These are phyloP conservation scores for Phytopythium mirpurense DNA, from an alignment of 352 stramenopile species.

Conservation along the genomic window DNA sequence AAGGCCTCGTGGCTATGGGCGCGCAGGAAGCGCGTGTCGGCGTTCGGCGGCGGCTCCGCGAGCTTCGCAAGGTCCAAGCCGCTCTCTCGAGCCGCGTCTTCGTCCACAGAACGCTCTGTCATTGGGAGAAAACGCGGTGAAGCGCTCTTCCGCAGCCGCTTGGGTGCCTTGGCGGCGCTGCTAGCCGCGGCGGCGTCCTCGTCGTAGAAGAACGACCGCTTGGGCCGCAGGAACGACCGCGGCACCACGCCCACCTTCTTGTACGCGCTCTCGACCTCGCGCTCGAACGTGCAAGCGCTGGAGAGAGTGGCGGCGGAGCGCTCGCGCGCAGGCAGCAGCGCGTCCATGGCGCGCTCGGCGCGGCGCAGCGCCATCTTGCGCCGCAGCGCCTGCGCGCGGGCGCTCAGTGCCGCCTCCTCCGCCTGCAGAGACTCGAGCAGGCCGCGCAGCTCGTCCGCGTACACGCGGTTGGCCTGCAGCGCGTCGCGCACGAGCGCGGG, in stretches of 20 bases:
- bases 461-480: conserved; percentile 37
- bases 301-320: too few species aligned
- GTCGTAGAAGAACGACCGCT: conserved; percentile 61
- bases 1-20: conserved; percentile 58
- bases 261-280: conserved; percentile 25
- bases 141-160: conserved; percentile 3
- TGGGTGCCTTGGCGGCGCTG: too few species aligned
- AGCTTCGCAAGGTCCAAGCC: conserved; percentile 3
- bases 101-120: too few species aligned
- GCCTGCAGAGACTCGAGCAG: conserved; percentile 22
- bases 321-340: conserved; percentile 10
- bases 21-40: conserved; percentile 44
- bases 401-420: conserved; percentile 33
- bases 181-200: conserved; percentile 17
- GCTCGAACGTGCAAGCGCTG: conserved; percentile 18
- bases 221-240: conserved; percentile 54
- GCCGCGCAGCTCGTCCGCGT: conserved; percentile 31
- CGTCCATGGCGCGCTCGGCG: conserved; percentile 43
- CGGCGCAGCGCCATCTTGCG: conserved; percentile 45
- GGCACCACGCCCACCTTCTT: conserved; percentile 27
- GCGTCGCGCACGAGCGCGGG: conserved; percentile 13
- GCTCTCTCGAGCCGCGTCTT: background rate
- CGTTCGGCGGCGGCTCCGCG: conserved; percentile 41
- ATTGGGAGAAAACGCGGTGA: background rate
- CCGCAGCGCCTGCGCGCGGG: conserved; percentile 36